phyloP scores from a whole-genome alignment of 139 green algal genomes.

The Chlorella sp. region DNA sequence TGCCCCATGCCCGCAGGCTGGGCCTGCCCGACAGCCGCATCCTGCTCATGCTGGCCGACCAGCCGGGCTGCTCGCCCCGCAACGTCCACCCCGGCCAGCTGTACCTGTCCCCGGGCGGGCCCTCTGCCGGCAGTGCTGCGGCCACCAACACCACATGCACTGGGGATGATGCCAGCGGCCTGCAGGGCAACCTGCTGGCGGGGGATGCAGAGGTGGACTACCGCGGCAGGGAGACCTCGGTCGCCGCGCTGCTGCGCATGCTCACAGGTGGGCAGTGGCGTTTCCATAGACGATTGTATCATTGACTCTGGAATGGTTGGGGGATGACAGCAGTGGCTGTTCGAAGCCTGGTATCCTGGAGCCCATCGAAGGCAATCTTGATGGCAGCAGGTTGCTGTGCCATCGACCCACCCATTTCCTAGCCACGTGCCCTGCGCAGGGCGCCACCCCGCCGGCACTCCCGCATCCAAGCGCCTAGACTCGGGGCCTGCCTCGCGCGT shows the following conservation, averaged over 20 bases:
- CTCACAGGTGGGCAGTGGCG: constrained; percentile 70
- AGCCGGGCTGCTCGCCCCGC: constrained; percentile 88
- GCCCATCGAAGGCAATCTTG: too few relatives aligned
- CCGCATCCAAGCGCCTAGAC: constrained; percentile 76
- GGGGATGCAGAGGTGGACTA: constrained; percentile 92
- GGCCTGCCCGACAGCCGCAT: constrained; percentile 95
- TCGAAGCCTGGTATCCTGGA: too few relatives aligned
- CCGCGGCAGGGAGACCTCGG: constrained; percentile 87
- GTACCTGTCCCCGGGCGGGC: background rate
- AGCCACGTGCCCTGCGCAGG: constrained; percentile 25
- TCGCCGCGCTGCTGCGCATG: constrained; percentile 86
- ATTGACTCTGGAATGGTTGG: too few relatives aligned
- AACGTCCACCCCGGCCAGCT: constrained; percentile 71
- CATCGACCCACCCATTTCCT: background rate
- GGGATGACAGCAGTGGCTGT: background rate
- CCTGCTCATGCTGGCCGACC: constrained; percentile 93
- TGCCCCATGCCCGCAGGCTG: constrained; percentile 49
- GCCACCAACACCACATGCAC: constrained; percentile 44
- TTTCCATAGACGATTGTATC: too few relatives aligned
- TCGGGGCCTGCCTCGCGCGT: constrained; percentile 81
- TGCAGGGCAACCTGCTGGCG: constrained; percentile 82
- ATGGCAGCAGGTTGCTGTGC: background rate
- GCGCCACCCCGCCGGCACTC: constrained; percentile 31
- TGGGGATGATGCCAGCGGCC: constrained; percentile 27
- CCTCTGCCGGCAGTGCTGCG: background rate